Evolutionary conservation across 2,329 filamentous ascomycete species (phyloP), one percentile per base, ranked within the genome.

Genomic region (Cladophialophora psammophila): DNA sequence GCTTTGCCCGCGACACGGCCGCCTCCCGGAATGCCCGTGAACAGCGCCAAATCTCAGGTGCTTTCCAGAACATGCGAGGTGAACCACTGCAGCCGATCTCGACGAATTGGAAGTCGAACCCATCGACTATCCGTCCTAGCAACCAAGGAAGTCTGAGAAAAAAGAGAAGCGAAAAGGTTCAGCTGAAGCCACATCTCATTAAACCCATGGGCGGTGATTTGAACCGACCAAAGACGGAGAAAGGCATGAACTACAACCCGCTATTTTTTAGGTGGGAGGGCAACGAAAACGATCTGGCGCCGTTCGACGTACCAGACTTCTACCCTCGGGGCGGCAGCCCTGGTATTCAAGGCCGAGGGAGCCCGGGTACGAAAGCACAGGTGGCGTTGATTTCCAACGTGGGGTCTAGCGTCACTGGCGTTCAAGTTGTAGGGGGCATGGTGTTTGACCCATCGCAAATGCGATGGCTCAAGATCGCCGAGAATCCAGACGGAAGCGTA

Each of bases 401-500:
- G 71, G 91, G 91, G 63, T 86, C 89, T 4, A 89, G 90, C 68
- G 92, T 94, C 75, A 71, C 65, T 15, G 94, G 93, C 69, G 91
- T 97, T 13, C 94, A 97, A 79, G 91, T 97, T 40, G 93, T 97
- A 65, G 92, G 93, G n/a, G 93, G 93, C 72, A 99, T 99, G 95
- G 91, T 98, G 9, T 99, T 98, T 77, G 95, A 99, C 76, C 95
- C 95, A 3, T 90, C 93, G 69, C 92, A 92, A 73, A 98, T 99
- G 94, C 96, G 93, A 78, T 99, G 95, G 95, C 85, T 98, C 64
- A 97, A 97, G 78, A 83, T 95, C 68, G 83, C 69, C 83, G 69
- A 71, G 52, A 67, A 71, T 18, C 35, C 62, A 15, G 64, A 66
- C n/a, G 65, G 64, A 20, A 66, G 38, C 53, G 52, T 63, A 12